Conservation (phyloP, 257 asterid species). For the Jaltomata sinuosa region DNA sequence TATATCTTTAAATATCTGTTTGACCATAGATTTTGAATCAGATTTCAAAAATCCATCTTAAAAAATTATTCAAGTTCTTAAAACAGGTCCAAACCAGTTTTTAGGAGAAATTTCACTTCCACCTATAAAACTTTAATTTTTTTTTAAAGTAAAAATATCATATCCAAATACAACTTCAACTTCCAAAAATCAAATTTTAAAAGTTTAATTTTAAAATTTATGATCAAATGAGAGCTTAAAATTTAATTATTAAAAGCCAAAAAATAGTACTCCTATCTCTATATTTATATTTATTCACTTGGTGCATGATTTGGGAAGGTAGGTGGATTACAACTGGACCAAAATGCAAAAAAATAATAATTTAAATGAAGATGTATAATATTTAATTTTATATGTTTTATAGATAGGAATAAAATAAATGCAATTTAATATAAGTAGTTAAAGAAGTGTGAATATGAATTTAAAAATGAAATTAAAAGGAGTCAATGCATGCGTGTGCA, state of each 20-base stretch:
- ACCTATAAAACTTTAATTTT: too few species aligned
- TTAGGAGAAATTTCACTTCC: too few species aligned
- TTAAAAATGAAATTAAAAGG: background rate
- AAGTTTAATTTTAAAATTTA: too few species aligned
- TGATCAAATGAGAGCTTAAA: too few species aligned
- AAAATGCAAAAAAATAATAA: background rate
- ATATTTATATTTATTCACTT: slow-evolving; percentile 2
- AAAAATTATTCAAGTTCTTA: too few species aligned
- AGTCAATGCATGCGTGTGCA: background rate
- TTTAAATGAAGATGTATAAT: background rate
- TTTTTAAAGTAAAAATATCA: background rate
- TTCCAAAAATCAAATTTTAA: too few species aligned
- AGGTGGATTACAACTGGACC: background rate
- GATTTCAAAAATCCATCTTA: too few species aligned
- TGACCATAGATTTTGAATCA: too few species aligned
- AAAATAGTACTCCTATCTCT: too few species aligned
- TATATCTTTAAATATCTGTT: too few species aligned
- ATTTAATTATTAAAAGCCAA: too few species aligned
- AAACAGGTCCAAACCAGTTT: too few species aligned
- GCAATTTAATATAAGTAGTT: background rate
- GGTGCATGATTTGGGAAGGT: background rate
- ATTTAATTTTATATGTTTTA: background rate
- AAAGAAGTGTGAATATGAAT: background rate
- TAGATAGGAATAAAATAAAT: background rate
- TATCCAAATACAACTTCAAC: rapidly evolving